phyloP scores from a whole-genome alignment of 768 basidiomycete genomes.

The Pulveroboletus sp. region DNA sequence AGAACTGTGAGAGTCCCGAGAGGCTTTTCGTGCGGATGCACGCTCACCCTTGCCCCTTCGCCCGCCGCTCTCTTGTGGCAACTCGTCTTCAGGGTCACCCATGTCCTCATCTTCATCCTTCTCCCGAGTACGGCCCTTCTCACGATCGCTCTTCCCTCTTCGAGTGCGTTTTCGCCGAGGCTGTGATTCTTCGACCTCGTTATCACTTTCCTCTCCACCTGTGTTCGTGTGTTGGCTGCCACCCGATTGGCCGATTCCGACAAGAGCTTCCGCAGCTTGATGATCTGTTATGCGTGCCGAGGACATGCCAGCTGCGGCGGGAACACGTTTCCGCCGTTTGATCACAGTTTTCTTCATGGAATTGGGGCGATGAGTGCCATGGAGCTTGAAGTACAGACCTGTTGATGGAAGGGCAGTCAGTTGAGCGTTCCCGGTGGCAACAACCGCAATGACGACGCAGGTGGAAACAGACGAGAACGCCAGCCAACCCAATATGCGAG shows the following conservation, averaged over 20 bases:
- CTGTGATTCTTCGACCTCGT: constrained; percentile 38
- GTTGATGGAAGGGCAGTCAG: constrained; percentile 20
- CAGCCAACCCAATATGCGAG: constrained; percentile 1
- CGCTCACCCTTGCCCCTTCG: constrained; percentile 37
- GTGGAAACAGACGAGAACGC: not conserved
- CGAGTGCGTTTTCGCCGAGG: constrained; percentile 59
- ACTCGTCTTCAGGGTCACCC: constrained; percentile 39
- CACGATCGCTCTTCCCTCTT: constrained; percentile 36
- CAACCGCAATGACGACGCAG: not conserved
- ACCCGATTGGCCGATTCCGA: constrained; percentile 65
- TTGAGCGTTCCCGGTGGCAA: not conserved
- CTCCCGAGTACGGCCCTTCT: constrained; percentile 34
- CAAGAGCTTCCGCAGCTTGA: constrained; percentile 85
- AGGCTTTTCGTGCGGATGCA: constrained; percentile 34
- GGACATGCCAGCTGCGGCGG: constrained; percentile 61
- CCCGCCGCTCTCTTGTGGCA: constrained; percentile 30
- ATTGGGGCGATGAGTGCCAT: constrained; percentile 94
- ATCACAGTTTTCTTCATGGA: constrained; percentile 99
- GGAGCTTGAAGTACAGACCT: constrained; percentile 98
- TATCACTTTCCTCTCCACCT: constrained; percentile 41
- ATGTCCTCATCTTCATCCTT: constrained; percentile 48
- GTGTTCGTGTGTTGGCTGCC: constrained; percentile 34
- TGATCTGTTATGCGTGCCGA: constrained; percentile 68
- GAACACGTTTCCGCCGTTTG: constrained; percentile 96
- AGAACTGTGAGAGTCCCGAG: constrained; percentile 34